These are phyloP conservation scores for Nigrograna mackinnonii DNA, from an alignment of 2,329 filamentous ascomycete species.

Conservation along the genomic window DNA sequence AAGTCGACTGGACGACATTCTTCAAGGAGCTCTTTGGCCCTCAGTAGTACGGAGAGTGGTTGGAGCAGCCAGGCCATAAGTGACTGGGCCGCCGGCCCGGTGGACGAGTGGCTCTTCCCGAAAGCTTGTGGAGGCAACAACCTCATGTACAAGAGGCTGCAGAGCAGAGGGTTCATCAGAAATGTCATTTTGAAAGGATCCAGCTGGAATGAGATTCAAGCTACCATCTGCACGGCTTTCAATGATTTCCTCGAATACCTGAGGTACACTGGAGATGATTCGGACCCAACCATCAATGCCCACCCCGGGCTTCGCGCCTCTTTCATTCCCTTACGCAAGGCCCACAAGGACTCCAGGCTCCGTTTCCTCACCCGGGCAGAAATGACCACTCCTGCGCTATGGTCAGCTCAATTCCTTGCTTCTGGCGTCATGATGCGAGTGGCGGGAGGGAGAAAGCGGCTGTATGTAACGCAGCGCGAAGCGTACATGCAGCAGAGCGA, in stretches of 20 bases:
- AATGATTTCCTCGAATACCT: constrained; percentile 51
- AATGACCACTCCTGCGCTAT: constrained; percentile 72
- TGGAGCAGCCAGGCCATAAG: constrained; percentile 54
- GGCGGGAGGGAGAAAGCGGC: constrained; percentile 61
- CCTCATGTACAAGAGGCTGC: constrained; percentile 70
- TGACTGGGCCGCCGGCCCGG: constrained; percentile 50
- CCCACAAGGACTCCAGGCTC: constrained; percentile 73
- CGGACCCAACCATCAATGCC: constrained; percentile 24
- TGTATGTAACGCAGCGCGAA: constrained; percentile 76
- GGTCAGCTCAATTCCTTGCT: constrained; percentile 71
- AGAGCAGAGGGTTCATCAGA: constrained; percentile 72
- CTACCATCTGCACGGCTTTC: constrained; percentile 66
- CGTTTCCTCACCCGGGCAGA: constrained; percentile 72
- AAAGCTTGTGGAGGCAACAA: constrained; percentile 69
- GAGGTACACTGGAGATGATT: constrained; percentile 27
- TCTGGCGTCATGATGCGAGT: constrained; percentile 75
- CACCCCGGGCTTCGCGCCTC: constrained; percentile 64
- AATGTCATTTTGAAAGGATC: constrained; percentile 64
- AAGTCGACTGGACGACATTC: constrained; percentile 18
- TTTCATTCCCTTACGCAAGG: constrained; percentile 77
- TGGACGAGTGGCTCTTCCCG: constrained; percentile 66
- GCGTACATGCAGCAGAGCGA: constrained; percentile 70
- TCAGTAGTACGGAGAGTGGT: constrained; percentile 44
- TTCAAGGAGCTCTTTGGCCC: constrained; percentile 16
- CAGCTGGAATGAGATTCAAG: constrained; percentile 70